phyloP scores from a whole-genome alignment of 352 stramenopile species.

The Globisporangium radiosum region DNA sequence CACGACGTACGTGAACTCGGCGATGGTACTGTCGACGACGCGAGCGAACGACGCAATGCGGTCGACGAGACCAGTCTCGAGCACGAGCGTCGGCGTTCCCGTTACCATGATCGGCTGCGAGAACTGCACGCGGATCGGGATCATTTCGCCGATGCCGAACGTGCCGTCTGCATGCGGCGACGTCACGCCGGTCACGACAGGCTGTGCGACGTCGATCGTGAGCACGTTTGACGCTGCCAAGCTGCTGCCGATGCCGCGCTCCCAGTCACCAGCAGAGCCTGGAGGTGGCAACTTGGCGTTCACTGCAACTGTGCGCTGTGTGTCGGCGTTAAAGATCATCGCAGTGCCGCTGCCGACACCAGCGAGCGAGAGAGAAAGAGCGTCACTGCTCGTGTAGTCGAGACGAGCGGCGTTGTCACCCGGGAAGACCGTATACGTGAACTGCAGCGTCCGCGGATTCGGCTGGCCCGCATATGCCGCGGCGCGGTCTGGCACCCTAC shows the following conservation, averaged over 20 bases:
- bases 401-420: constrained; percentile 52
- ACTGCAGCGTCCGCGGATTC: constrained; percentile 38
- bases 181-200: constrained; percentile 40
- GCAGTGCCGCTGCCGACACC: constrained; percentile 8
- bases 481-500: constrained; percentile 25
- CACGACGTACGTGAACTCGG: constrained; percentile 70
- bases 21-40: constrained; percentile 29
- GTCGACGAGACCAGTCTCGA: constrained; percentile 59
- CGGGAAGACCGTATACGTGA: constrained; percentile 50
- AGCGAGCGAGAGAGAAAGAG: constrained; percentile 35
- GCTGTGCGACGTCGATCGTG: constrained; percentile 43
- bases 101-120: constrained; percentile 51
- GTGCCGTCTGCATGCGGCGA: constrained; percentile 54
- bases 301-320: constrained; percentile 16
- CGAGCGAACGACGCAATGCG: constrained; percentile 50
- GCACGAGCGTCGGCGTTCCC: constrained; percentile 48
- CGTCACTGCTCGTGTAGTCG: constrained; percentile 67
- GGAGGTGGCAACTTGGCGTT: constrained; percentile 50
- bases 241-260: constrained; percentile 51
- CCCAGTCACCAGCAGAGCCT: constrained; percentile 43
- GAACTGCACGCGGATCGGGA: constrained; percentile 72
- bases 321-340: constrained; percentile 45
- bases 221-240: constrained; percentile 42
- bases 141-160: constrained; percentile 66
- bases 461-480: constrained; percentile 27